Base-by-base conservation (phyloP, 768 basidiomycete species). In the Boletus bicolor region DNA sequence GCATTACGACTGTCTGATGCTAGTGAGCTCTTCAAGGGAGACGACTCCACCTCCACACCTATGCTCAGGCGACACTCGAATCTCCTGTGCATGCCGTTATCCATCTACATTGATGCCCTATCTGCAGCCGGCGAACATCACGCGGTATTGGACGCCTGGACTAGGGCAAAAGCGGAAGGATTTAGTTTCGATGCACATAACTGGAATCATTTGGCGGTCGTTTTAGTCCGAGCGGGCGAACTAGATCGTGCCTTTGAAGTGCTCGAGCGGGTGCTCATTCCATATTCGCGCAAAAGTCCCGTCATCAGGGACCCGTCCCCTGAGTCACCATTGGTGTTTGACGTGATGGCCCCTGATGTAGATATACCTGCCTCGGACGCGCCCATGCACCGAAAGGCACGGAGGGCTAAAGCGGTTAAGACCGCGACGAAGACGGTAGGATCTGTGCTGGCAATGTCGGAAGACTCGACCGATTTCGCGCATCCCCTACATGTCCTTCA, bases 171-270 rank as follows among this genome's bases (percentile, higher is more conserved):
- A 56, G 60, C 70, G 11, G 70, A 76, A 10, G 90, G 91, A 2
- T 88, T 95, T 62, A 77, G 77, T 12, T 92, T 93, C 68, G 91
- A 95, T 67, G 80, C 89, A 12, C 85, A 89, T 63, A 98, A 97
- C 69, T 98, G 93, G 90, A 97, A 96, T 64, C 85, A 91, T 63
- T 78, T 97, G 28, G 80, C 79, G 26, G 76, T 87, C 10, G 87
- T 85, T 14, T 78, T 95, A 24, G 77, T 93, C 38, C 84, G 89
- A 32, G 91, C 89, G 0, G 91, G 90, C 26, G 82, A 94, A 64
- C 73, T 84, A n/a, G 84, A 87, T 62, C 86, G 86, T 44, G 93
- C 91, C 9, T 93, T 95, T 70, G 84, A 87, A 61, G 77, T 95
- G 35, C 69, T 92, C 41, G 91, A 98, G 67, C 77, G 80, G 50